Base-by-base conservation (phyloP, 257 asterid species). In the Solanum sejunctum region DNA sequence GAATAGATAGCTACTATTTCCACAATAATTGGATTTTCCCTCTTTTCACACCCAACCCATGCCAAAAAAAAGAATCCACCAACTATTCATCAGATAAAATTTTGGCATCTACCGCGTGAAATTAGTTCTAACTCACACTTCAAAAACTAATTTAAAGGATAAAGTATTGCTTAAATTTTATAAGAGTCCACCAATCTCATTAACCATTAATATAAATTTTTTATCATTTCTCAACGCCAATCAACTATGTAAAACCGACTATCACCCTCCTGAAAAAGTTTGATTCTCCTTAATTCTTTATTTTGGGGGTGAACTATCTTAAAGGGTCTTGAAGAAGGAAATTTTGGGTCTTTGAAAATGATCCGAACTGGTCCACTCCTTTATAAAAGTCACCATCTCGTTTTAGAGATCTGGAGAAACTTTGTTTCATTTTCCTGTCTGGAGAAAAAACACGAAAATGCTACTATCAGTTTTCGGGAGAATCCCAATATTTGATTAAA, bases 371-470 rank as follows among this genome's bases (percentile, higher is more conserved):
- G 63, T 83, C 80, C 85, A 47, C 58, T 82, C 84, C 84, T 45
- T 32, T 55, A 80, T 20, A 80, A 80, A 80, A 45, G 12, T 57
- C 72, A 71, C 85, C 85, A 64, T 83, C 66, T 83, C 85, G 85
- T 64, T 83, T 18, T 49, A 83, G 75, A 66, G 80, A 83, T 83
- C 85, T 83, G 80, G 45, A 60, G 79, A 15, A 64, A 63, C 79
- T 47, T 82, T 47, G 80, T 32, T 83, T 83, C 85, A 83, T 56
- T 83, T 66, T 20, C 80, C 85, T 83, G 85, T 83, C 55, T 39
- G 78, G 63, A 71, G 63, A 26, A 83, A 83, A 83, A 64, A 82
- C 85, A 66, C 80, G 64, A 51, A 83, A 66, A 52, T 52, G 57
- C 80, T 45, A 72, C 80, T 83, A 66, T 83, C 67, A 83, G 85